phyloP scores from a whole-genome alignment of 2,329 filamentous ascomycete species.

The Xylariaceae sp. region DNA sequence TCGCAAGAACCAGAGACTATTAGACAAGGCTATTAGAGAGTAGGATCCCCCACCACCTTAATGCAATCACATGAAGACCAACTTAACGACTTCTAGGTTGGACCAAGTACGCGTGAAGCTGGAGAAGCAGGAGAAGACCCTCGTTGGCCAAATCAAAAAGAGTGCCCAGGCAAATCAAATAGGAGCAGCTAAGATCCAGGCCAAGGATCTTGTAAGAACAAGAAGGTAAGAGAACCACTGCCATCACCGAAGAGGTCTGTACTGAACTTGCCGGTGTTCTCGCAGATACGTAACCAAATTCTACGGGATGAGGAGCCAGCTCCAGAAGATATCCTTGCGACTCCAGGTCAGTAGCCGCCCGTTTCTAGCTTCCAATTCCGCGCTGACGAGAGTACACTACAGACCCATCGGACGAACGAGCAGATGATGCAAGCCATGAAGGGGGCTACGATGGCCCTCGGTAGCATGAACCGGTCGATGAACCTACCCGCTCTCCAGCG shows the following conservation, averaged over 20 bases:
- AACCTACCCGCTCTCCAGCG: slow-evolving; percentile 93
- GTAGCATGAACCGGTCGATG: slow-evolving; percentile 98
- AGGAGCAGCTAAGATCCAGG: slow-evolving; percentile 97
- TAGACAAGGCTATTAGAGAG: slow-evolving; percentile 97
- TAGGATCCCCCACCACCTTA: not conserved
- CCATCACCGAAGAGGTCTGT: not conserved
- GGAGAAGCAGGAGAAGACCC: slow-evolving; percentile 98
- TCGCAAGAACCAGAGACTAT: slow-evolving; percentile 91
- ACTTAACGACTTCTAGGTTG: slow-evolving; percentile 44
- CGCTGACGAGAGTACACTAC: slow-evolving; percentile 9
- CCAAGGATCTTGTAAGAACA: slow-evolving; percentile 93
- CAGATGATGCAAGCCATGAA: slow-evolving; percentile 99
- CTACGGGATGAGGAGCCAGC: slow-evolving; percentile 94
- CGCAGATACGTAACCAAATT: slow-evolving; percentile 93
- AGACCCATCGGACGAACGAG: slow-evolving; percentile 97
- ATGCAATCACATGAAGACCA: not conserved
- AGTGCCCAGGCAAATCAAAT: slow-evolving; percentile 98
- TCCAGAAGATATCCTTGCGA: slow-evolving; percentile 92
- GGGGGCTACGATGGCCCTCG: slow-evolving; percentile 87
- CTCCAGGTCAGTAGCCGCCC: slow-evolving; percentile 71
- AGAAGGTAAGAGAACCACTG: slow-evolving; percentile 59
- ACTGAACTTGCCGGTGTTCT: slow-evolving; percentile 1
- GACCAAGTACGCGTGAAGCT: slow-evolving; percentile 94
- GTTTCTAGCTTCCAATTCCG: not conserved
- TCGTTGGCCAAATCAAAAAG: slow-evolving; percentile 95